These are phyloP conservation scores for Annulohypoxylon nitens DNA, from an alignment of 495 filamentous ascomycete genomes.

Conservation along the genomic window DNA sequence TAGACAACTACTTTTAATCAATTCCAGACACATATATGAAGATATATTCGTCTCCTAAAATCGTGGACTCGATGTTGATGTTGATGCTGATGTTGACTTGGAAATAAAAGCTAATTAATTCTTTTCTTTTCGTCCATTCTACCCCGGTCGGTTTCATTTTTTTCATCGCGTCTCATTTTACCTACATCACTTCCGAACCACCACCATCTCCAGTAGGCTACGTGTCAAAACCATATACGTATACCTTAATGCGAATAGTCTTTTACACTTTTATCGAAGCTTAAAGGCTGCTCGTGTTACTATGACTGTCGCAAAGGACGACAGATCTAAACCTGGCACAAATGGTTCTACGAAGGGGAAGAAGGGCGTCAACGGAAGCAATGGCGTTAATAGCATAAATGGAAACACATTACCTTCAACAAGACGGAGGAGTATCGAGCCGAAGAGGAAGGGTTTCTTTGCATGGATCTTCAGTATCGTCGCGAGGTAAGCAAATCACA, in stretches of 20 bases:
- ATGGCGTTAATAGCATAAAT: slow-evolving; percentile 52
- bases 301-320: slow-evolving; percentile 38
- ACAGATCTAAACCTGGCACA: slow-evolving; percentile 22
- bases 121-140: slow-evolving; percentile 14
- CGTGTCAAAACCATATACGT: slow-evolving; percentile 23
- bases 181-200: slow-evolving; percentile 1
- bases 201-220: neutral
- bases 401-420: slow-evolving; percentile 48
- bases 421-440: slow-evolving; percentile 36
- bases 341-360: slow-evolving; percentile 53
- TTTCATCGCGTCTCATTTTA: slow-evolving; percentile 19
- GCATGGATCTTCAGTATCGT: slow-evolving; percentile 67
- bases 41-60: neutral
- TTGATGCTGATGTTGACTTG: slow-evolving; percentile 39
- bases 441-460: slow-evolving; percentile 58
- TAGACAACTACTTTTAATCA: slow-evolving; percentile 4
- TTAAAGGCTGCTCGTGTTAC: slow-evolving; percentile 1
- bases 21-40: neutral
- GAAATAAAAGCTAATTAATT: slow-evolving; percentile 5
- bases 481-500: slow-evolving; percentile 67
- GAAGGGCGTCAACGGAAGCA: slow-evolving; percentile 47
- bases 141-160: slow-evolving; percentile 31
- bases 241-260: slow-evolving; percentile 31
- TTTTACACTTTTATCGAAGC: slow-evolving; percentile 11
- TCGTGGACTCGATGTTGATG: slow-evolving; percentile 35